Base-by-base conservation (phyloP, 139 green algal species). In the Volvox africanus region DNA sequence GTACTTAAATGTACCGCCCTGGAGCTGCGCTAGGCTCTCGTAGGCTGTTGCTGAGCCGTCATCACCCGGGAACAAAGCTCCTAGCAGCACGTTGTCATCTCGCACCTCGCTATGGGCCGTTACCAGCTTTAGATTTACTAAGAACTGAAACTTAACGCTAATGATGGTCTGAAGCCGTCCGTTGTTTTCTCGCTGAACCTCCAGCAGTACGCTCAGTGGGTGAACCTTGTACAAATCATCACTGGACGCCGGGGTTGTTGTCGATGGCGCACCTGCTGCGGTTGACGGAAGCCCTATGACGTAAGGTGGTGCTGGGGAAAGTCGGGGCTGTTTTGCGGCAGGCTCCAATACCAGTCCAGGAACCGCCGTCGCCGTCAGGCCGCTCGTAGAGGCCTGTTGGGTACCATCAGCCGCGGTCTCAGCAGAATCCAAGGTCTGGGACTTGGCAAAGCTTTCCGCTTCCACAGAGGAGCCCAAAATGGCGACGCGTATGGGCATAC, bases 381-480 rank as follows among this genome's bases (percentile, higher is more conserved):
- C 44, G 44, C 44, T 55, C 44, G 44, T 55, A 55, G 28, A 13
- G 33, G 80, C 88, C 88, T 17, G 37, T 69, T 91, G 83, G 0
- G n/a, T 37, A 32, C 21, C 79, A 36, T 69, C 55, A 11, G 32
- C 14, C 24, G 28, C 32, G 20, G 50, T 80, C 28, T 81, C 88
- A 13, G 61, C 37, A 1, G 65, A 79, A n/a, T 87, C 80, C 11
- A 61, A 17, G 19, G 88, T 86, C 30, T 87, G 79, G 13, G 79
- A 44, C 50, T 92, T 87, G 20, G 92, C 92, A 36, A 93, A 91
- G 28, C 79, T 88, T 30, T 92, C 86, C 18, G 92, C 92, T 65
- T 95, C 92, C 1, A 91, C 93, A 11, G 82, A 35, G 0, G 80
- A 95, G 28, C 95, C 95, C 0, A 80, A 17, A 20, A 97, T 93